Base-by-base conservation (phyloP, 306 rosid genomes). In the Begonia loranthoides region DNA sequence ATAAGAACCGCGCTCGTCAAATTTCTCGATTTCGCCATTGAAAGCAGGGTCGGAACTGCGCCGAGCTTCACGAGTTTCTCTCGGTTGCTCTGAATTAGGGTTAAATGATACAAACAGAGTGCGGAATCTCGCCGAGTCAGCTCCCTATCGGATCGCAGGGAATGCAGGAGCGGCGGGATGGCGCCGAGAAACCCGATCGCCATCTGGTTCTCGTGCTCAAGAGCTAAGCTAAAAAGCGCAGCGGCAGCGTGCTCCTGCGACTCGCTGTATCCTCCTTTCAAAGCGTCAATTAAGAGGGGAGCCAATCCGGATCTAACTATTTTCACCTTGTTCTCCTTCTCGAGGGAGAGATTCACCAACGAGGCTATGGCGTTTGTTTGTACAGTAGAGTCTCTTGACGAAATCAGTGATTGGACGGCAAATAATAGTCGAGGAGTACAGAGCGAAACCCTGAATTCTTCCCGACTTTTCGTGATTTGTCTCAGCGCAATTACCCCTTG, bases 191-290 rank as follows among this genome's bases (percentile, higher is more conserved):
- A 87, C 0, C 95, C 95, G n/a, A 89, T 85, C 0, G 97, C 90
- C 95, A 89, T 82, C 58, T 83, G 78, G 72, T 85, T 89, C 4
- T 82, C 95, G 40, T 89, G 90, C 12, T 82, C 73, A 15, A 89
- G 16, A 0, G 95, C 94, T 11, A 89, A 63, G 58, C 97, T 89
- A 60, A 89, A 89, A 2, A 89, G 74, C 9, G 90, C 95, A 6
- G 94, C 95, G 24, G 94, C 97, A 16, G 94, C 90, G 66, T 85
- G 97, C 46, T 89, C 97, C 76, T 89, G 95, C 55, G 97, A 53
- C 43, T 89, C 97, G 43, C 57, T 24, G 64, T 64, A 74, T 58
- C 94, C 95, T 0, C 79, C 82, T 16, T 80, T 89, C 59, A 89
- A 60, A 3, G 65, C 94, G 50, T 89, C 90, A 16, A 89, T 70